Evolutionary conservation across 371 early-diverging fungal species (phyloP).

Genomic region (Apophysomyces elegans): DNA sequence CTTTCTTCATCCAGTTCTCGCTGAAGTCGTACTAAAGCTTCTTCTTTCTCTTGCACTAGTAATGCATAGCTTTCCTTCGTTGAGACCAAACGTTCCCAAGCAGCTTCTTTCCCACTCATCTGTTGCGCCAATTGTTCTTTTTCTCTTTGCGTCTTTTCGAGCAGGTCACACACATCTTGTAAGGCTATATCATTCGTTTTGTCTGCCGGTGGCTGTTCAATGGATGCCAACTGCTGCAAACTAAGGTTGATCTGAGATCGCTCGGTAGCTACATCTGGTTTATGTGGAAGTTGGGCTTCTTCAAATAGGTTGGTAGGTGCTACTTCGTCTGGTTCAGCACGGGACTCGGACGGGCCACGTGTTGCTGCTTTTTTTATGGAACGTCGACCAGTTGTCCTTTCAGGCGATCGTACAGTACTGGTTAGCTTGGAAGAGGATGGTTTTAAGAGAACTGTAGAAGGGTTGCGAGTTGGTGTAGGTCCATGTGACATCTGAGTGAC

Average conservation of each 20-base stretch:
- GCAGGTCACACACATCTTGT: slow-evolving; percentile 32
- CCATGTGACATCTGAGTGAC: slow-evolving; percentile 7
- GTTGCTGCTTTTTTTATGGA: background rate
- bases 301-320: background rate
- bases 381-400: background rate
- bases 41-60: slow-evolving; percentile 38
- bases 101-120: slow-evolving; percentile 45
- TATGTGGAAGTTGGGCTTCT: background rate
- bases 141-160: slow-evolving; percentile 41
- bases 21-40: slow-evolving; percentile 31
- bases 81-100: slow-evolving; percentile 43
- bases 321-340: background rate
- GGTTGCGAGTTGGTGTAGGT: background rate
- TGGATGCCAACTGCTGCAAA: background rate
- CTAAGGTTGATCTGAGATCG: background rate
- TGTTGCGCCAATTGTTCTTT: slow-evolving; percentile 24
- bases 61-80: slow-evolving; percentile 49
- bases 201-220: background rate
- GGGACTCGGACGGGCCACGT: background rate
- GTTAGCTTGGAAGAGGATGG: slow-evolving; percentile 1
- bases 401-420: background rate
- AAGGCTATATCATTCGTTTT: slow-evolving; percentile 19
- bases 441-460: slow-evolving; percentile 11
- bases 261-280: background rate
- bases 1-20: slow-evolving; percentile 21